Percentiles rank a stretch among this genome's conserved stretches.
phyloP scores from a whole-genome alignment of 148 eudicot genomes.

The Dianthus caryophyllus region DNA sequence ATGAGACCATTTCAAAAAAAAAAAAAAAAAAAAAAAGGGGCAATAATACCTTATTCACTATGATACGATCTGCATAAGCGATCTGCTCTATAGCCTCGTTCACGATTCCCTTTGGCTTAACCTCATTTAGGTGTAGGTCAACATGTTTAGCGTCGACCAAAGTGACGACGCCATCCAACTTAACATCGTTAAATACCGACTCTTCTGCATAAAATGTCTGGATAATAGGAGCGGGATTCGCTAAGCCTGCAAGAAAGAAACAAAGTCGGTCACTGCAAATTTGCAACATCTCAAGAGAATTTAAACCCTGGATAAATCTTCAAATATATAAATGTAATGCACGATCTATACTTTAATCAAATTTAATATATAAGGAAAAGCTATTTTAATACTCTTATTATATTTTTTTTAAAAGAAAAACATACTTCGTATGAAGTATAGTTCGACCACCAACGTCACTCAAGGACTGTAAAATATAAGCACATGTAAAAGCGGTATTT shows the following conservation, averaged over 20 bases:
- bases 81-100: conserved; percentile 89
- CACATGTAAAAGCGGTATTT: no score
- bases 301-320: background rate
- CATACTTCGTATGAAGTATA: no score
- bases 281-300: background rate
- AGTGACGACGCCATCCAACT: conserved; percentile 95
- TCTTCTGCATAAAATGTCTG: conserved; percentile 99
- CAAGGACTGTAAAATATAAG: no score
- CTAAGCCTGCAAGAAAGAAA: conserved; percentile 57
- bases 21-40: background rate
- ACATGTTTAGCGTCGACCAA: conserved; percentile 95
- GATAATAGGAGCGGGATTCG: conserved; percentile 98
- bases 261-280: background rate
- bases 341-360: no score
- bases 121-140: conserved; percentile 68
- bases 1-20: background rate
- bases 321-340: no score
- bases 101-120: conserved; percentile 85
- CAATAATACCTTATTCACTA: conserved; percentile 69
- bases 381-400: no score
- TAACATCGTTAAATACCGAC: conserved; percentile 70
- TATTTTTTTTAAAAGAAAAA: no score
- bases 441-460: no score
- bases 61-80: conserved; percentile 84
- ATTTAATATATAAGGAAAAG: no score